phyloP scores from a whole-genome alignment of 352 stramenopile genomes.

The Lagenidium giganteum region DNA sequence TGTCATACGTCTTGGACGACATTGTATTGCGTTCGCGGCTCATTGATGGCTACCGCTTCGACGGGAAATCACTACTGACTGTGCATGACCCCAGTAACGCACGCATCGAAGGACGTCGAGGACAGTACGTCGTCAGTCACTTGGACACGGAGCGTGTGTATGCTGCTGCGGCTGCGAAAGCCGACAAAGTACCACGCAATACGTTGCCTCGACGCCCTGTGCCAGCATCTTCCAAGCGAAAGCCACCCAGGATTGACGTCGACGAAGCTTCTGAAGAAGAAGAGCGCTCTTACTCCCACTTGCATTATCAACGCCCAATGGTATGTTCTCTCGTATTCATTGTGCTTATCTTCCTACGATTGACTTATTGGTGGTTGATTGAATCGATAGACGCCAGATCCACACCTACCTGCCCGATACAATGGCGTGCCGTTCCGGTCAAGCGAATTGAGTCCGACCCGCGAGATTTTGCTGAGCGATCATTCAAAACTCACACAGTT shows the following conservation, averaged over 20 bases:
- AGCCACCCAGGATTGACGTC: no score
- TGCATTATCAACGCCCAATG: no score
- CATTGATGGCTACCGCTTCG: conserved; percentile 35
- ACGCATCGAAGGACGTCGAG: conserved; percentile 19
- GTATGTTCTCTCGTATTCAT: no score
- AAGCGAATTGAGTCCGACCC: conserved; percentile 48
- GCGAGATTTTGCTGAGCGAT: conserved; percentile 40
- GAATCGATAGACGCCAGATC: conserved; percentile 32
- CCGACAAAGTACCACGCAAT: conserved; percentile 2
- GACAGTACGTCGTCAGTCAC: conserved; percentile 17
- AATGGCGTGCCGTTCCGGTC: conserved; percentile 55
- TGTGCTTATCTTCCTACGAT: no score
- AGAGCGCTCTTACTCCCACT: no score
- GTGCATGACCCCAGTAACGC: conserved; percentile 37
- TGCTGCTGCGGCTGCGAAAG: conserved; percentile 8
- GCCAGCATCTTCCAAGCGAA: conserved; percentile 12
- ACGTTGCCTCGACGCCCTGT: conserved; percentile 14
- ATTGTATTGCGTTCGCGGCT: conserved; percentile 40
- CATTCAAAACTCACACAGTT: conserved; percentile 48
- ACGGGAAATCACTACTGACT: conserved; percentile 38
- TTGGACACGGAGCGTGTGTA: conserved; percentile 20
- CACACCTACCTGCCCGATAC: conserved; percentile 51
- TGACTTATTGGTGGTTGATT: no score
- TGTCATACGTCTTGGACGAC: conserved; percentile 44
- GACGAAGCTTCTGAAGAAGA: no score